A percentile compares a stretch with the other conserved stretches of the same genome.
These are phyloP conservation scores for Taphrina communis DNA, from an alignment of 1,139 yeast species.

Conservation along the genomic window DNA sequence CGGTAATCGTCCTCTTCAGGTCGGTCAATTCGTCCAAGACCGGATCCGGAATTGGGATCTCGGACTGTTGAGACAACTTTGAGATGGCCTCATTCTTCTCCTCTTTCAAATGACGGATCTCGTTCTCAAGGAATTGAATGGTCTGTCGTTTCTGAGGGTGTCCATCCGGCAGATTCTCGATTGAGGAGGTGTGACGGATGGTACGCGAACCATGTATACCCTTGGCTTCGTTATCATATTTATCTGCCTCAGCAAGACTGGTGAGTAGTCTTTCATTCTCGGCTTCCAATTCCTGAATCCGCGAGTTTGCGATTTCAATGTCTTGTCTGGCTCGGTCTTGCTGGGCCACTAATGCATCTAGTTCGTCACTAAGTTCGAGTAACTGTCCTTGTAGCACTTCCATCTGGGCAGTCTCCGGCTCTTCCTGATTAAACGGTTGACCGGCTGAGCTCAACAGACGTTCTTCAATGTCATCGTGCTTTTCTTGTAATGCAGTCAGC, in stretches of 20 bases:
- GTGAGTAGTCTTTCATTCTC: slow-evolving; percentile 27
- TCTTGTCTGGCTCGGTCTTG: slow-evolving; percentile 34
- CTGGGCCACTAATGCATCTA: slow-evolving; percentile 25
- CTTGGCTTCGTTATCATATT: neutral
- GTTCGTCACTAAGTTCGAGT: slow-evolving; percentile 22
- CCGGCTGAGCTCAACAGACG: slow-evolving; percentile 33
- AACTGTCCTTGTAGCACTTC: slow-evolving; percentile 25
- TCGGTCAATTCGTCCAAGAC: slow-evolving; percentile 1
- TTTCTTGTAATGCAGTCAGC: slow-evolving; percentile 25
- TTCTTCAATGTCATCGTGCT: slow-evolving; percentile 28
- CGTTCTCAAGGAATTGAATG: slow-evolving; percentile 34
- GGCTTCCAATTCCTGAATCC: slow-evolving; percentile 24
- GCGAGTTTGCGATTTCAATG: slow-evolving; percentile 25
- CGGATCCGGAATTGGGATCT: neutral
- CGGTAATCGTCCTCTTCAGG: neutral
- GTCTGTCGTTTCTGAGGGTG: slow-evolving; percentile 40
- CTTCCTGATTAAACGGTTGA: neutral
- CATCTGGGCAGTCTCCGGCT: slow-evolving; percentile 14
- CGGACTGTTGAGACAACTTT: neutral
- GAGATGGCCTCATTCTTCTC: slow-evolving; percentile 18
- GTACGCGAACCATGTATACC: neutral
- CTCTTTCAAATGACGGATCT: slow-evolving; percentile 23
- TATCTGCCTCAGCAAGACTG: slow-evolving; percentile 12
- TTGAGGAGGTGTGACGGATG: neutral
- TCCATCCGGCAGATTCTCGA: slow-evolving; percentile 27